Evolutionary conservation across 768 basidiomycete genomes (phyloP), one percentile per base, ranked within the genome.

Genomic region (Tulasnella sp.): DNA sequence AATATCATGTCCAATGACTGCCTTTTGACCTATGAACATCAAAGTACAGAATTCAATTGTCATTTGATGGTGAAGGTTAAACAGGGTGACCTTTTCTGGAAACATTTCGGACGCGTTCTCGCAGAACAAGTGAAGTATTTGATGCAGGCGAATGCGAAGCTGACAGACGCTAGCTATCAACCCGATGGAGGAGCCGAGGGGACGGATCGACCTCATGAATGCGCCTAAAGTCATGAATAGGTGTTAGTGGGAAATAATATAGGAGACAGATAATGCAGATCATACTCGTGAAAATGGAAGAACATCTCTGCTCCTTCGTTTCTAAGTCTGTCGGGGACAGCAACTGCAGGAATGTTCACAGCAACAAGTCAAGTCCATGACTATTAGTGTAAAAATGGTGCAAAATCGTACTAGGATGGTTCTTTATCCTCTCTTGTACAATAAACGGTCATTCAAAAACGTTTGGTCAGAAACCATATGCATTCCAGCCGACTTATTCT

Each of bases 41-140:
- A n/a, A n/a, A n/a, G n/a, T n/a, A n/a, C n/a, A n/a, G n/a, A n/a
- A n/a, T n/a, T n/a, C n/a, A n/a, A n/a, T n/a, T n/a, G n/a, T n/a
- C n/a, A n/a, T n/a, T n/a, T n/a, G n/a, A n/a, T n/a, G n/a, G 7
- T 5, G 15, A 38, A 38, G 60, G 57, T 5, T 5, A 38, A 38
- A 38, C 5, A 5, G 15, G 15, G 15, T n/a, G 15, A 38, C 34
- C 64, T 84, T 86, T 21, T 80, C 76, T 5, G 84, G 84, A 62
- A 87, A 87, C 17, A 87, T 74, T 62, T 82, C 81, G n/a, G 84
- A 82, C 1, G 84, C 84, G 64, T 87, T 88, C 69, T 84, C 80
- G 43, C 79, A 80, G 69, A 85, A 86, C 12, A 88, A 76, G 66
- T 78, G 82, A 7, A 84, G 74, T 5, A 88, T 74, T 63, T 83